Base-by-base conservation (phyloP, 768 basidiomycete genomes). In the Amanita molliuscula region DNA sequence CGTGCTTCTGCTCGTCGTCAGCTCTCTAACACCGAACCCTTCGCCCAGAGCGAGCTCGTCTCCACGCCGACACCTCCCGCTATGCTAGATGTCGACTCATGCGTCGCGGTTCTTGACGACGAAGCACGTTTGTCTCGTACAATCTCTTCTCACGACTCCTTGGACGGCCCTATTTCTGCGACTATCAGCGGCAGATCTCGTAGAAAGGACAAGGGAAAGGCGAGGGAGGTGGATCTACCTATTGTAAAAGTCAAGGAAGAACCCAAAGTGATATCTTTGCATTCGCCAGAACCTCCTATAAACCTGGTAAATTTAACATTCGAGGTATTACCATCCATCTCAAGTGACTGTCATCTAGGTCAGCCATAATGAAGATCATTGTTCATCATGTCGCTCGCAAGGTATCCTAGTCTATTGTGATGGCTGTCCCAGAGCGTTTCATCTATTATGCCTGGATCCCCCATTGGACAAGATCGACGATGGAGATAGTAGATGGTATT, bases 371-470 rank as follows among this genome's bases (percentile, higher is more conserved):
- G 81, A 90, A 62, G 88, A 91, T 61, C 85, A 90, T 59, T 91
- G 88, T 61, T 89, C 87, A 54, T 78, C 88, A 15, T 91, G 88
- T 63, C 81, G 83, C 58, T 88, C 84, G 21, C 69, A 69, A 56
- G 95, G 95, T 43, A 79, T 86, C 38, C 75, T 98, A 53, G 79
- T 99, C 16, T 98, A 96, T 64, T 99, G 96, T 65, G 96, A 98
- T 65, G 93, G 94, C 16, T 99, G 96, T 63, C 90, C 95, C 31
- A 73, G 86, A 55, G 91, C 93, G 6, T 99, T 96, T 65, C 96
- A 99, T 67, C 81, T 98, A 53, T 84, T 87, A 78, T 99, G 96
- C 65, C 76, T 99, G 56, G 88, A 99, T 65, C 96, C 96, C 47
- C 96, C 96, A 18, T 78, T 97, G 72, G 88, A 93, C 54, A 72